Conservation (phyloP, 164 flowering plant genomes). For the Platanus orientalis region DNA sequence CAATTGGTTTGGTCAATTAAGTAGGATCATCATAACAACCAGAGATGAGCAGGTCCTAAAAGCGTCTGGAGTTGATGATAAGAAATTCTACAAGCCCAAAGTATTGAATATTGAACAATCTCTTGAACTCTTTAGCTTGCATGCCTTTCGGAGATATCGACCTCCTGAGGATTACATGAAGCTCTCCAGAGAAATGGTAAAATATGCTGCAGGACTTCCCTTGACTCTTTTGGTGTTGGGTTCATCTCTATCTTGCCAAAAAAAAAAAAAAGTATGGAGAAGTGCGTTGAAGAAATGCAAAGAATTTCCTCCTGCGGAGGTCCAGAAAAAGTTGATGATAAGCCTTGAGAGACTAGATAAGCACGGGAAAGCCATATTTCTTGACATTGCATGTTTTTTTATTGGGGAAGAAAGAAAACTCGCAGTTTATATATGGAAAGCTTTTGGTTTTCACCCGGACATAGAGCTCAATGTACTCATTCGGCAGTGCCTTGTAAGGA, state of each 20-base stretch:
- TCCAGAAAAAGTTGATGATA: too few species aligned
- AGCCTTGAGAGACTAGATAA: too few species aligned
- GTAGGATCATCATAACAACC: constrained; percentile 21
- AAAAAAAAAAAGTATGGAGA: constrained; percentile 14
- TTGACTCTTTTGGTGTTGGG: constrained; percentile 11
- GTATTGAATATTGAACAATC: neutral
- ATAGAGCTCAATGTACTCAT: neutral
- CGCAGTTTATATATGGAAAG: too few species aligned
- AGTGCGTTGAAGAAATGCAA: too few species aligned
- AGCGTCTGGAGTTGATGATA: neutral
- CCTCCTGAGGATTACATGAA: neutral
- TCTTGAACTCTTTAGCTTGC: constrained; percentile 12
- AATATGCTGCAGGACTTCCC: neutral
- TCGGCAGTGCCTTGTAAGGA: too few species aligned
- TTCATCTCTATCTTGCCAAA: neutral
- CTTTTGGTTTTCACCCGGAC: too few species aligned
- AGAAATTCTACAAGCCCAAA: neutral
- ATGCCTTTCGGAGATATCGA: neutral
- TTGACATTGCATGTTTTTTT: too few species aligned
- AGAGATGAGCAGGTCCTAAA: neutral
- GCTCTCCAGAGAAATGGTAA: neutral
- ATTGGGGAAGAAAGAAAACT: too few species aligned
- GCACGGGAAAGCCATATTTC: too few species aligned
- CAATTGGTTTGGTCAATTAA: constrained; percentile 22
- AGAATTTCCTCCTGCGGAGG: too few species aligned